These are phyloP conservation scores for Aphanomyces euteiches DNA, from an alignment of 352 stramenopile genomes.

Conservation along the genomic window DNA sequence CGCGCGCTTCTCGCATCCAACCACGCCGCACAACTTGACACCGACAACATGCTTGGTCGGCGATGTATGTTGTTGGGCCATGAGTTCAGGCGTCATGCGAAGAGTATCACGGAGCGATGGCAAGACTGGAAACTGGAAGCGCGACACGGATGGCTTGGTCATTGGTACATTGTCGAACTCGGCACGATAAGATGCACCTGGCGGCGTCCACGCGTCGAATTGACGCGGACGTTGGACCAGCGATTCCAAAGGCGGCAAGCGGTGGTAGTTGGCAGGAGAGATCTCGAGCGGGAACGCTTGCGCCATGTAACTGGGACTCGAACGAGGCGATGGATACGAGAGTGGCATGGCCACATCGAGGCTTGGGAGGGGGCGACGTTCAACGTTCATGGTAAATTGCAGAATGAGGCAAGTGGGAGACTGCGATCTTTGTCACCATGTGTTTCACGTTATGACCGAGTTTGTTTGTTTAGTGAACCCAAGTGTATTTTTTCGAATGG, in stretches of 20 bases:
- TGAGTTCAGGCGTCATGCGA: neutral
- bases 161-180: too few relatives aligned
- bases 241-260: neutral
- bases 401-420: constrained; percentile 11
- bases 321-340: neutral
- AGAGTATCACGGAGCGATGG: constrained; percentile 3
- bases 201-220: too few relatives aligned
- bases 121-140: constrained; percentile 5
- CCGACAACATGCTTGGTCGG: constrained; percentile 10
- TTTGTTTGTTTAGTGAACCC: constrained; percentile 4
- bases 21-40: constrained; percentile 74
- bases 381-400: neutral
- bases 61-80: neutral
- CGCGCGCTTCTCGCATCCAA: constrained; percentile 68
- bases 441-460: neutral
- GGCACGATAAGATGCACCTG: too few relatives aligned
- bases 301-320: neutral
- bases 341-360: neutral
- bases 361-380: neutral
- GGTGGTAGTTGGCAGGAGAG: constrained; percentile 1
- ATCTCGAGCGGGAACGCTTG: constrained; percentile 12
- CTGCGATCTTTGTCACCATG: neutral
- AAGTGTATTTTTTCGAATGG: neutral
- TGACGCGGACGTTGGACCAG: neutral
- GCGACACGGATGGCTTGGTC: neutral